A percentile compares a stretch with the other conserved stretches of the same genome.
phyloP scores from a whole-genome alignment of 2,329 filamentous ascomycete species.

The Fusarium temperatum region DNA sequence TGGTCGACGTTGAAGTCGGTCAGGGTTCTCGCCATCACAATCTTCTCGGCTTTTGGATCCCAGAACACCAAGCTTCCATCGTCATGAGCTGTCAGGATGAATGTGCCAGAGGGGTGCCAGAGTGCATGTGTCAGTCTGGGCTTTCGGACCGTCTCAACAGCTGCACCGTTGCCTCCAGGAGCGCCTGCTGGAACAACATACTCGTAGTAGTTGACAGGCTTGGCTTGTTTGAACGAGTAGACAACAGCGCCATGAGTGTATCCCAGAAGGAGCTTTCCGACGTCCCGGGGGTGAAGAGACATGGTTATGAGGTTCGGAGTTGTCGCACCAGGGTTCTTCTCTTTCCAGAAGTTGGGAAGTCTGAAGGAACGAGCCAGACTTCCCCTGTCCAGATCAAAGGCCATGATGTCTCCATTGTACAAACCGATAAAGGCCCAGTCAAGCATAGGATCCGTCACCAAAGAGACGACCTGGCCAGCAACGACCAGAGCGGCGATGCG shows the following conservation, averaged over 20 bases:
- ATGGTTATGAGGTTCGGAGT: slow-evolving; percentile 74
- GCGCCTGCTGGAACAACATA: slow-evolving; percentile 85
- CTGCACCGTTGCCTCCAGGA: slow-evolving; percentile 78
- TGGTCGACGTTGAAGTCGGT: slow-evolving; percentile 78
- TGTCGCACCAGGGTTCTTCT: slow-evolving; percentile 73
- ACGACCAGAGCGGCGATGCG: slow-evolving; percentile 76
- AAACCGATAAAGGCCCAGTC: slow-evolving; percentile 92
- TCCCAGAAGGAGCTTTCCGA: slow-evolving; percentile 90
- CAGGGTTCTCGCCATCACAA: slow-evolving; percentile 85
- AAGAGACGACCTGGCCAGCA: slow-evolving; percentile 76
- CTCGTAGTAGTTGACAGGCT: slow-evolving; percentile 79
- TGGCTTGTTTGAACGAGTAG: slow-evolving; percentile 94
- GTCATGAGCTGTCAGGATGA: slow-evolving; percentile 86
- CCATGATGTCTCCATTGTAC: slow-evolving; percentile 83
- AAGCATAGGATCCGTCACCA: slow-evolving; percentile 87
- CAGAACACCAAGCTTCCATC: slow-evolving; percentile 93
- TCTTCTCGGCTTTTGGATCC: slow-evolving; percentile 88
- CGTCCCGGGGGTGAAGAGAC: slow-evolving; percentile 88
- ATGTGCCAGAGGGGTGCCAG: slow-evolving; percentile 96
- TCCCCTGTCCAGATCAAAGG: slow-evolving; percentile 92
- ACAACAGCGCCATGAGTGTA: slow-evolving; percentile 88
- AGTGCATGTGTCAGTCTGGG: slow-evolving; percentile 83
- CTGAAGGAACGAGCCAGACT: slow-evolving; percentile 74
- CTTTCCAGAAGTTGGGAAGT: slow-evolving; percentile 87
- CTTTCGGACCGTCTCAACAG: slow-evolving; percentile 68